phyloP scores from a whole-genome alignment of 768 basidiomycete genomes.

The Dioszegia crocea region DNA sequence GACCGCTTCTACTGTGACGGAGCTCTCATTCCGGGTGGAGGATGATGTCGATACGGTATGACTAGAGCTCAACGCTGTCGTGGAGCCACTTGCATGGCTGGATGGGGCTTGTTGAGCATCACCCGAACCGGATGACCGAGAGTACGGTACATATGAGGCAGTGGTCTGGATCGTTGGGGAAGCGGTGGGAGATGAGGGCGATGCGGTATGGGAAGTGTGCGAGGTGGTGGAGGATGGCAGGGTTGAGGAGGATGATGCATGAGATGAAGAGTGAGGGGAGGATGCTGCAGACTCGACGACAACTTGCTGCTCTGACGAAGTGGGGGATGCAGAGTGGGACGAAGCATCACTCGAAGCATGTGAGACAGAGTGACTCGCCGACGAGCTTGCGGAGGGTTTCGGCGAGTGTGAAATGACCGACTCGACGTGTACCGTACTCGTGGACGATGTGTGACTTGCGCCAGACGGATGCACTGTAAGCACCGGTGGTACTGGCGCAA shows the following conservation, averaged over 20 bases:
- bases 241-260: background rate
- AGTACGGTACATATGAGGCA: background rate
- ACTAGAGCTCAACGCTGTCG: background rate
- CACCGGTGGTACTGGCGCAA: background rate
- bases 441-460: background rate
- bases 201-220: constrained; percentile 2
- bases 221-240: background rate
- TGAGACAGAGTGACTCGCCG: background rate
- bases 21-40: too few species aligned
- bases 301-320: background rate
- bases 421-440: background rate
- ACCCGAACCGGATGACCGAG: too few species aligned
- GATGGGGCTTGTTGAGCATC: background rate
- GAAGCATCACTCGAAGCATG: background rate
- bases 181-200: constrained; percentile 18
- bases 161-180: constrained; percentile 20
- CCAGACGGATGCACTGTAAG: background rate
- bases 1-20: background rate
- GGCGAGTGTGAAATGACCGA: constrained; percentile 3
- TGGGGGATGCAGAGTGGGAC: constrained; percentile 2
- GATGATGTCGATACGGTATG: background rate
- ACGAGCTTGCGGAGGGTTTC: background rate
- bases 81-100: too few species aligned
- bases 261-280: background rate
- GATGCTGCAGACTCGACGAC: constrained; percentile 2